Evolutionary conservation across 257 asterid genomes (phyloP).

Genomic region (Henckelia pumila): DNA sequence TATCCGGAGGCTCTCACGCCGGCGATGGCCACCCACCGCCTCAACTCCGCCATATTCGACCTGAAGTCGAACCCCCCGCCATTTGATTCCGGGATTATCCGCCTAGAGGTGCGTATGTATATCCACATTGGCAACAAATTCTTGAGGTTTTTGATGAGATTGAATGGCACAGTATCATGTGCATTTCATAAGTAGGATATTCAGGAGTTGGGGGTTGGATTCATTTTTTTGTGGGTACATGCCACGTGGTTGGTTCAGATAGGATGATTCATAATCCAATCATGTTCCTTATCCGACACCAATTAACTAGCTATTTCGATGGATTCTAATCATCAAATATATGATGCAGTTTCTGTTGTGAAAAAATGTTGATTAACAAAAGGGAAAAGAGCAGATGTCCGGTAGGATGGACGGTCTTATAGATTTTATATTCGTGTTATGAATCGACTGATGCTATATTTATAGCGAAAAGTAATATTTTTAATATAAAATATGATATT

Average conservation of each 20-base stretch:
- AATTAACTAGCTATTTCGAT: background rate
- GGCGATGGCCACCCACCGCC: slow-evolving; percentile 54
- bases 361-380: too few species aligned
- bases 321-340: background rate
- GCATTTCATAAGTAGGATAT: background rate
- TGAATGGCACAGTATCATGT: background rate
- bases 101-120: slow-evolving; percentile 57
- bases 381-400: too few species aligned
- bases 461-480: too few species aligned
- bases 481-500: too few species aligned
- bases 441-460: too few species aligned
- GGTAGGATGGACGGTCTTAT: too few species aligned
- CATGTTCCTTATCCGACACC: slow-evolving; percentile 44
- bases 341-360: background rate
- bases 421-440: too few species aligned
- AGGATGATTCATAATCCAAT: slow-evolving; percentile 30
- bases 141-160: background rate
- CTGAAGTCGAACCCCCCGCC: slow-evolving; percentile 42
- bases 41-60: slow-evolving; percentile 57
- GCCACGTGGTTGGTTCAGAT: slow-evolving; percentile 78
- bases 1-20: slow-evolving; percentile 49
- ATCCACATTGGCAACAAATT: background rate
- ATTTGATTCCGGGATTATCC: slow-evolving; percentile 64
- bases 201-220: slow-evolving; percentile 24
- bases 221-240: slow-evolving; percentile 22